Conservation (phyloP, 2,329 filamentous ascomycete genomes). For the Clathrospora elynae region DNA sequence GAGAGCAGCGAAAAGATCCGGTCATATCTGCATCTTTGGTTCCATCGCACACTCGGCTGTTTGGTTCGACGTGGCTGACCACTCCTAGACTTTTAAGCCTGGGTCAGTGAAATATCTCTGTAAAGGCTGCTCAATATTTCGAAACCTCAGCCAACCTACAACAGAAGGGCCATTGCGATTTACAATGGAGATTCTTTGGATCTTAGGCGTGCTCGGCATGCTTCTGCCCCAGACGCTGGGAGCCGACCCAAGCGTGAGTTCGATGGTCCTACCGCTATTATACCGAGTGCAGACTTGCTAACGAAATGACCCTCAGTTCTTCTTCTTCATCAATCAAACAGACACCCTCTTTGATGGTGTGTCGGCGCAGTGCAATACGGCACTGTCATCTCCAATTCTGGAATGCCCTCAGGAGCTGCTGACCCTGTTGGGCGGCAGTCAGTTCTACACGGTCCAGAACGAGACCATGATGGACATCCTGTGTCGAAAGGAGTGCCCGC, state of each 20-base stretch:
- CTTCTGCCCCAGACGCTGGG: conserved; percentile 3
- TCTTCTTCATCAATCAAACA: neutral
- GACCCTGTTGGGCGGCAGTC: too few relatives aligned
- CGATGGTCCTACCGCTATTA: neutral
- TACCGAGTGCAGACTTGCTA: neutral
- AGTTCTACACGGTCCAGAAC: too few relatives aligned
- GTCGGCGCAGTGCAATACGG: too few relatives aligned
- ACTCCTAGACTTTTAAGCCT: conserved; percentile 3
- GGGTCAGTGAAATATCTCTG: conserved; percentile 1
- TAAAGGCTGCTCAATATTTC: conserved; percentile 1
- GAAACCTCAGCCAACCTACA: conserved; percentile 1
- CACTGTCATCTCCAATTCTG: too few relatives aligned
- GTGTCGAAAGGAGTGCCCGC: too few relatives aligned
- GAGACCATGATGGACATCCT: too few relatives aligned
- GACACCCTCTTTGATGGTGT: too few relatives aligned
- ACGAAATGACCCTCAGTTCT: neutral
- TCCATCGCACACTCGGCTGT: too few relatives aligned
- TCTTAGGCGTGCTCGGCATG: conserved; percentile 1
- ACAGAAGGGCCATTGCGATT: conserved; percentile 2
- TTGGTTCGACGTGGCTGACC: too few relatives aligned
- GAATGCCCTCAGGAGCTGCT: too few relatives aligned
- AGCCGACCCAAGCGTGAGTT: neutral
- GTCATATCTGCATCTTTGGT: too few relatives aligned
- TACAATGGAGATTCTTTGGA: conserved; percentile 2
- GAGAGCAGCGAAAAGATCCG: too few relatives aligned